Evolutionary conservation across 805 yeast species (phyloP), one percentile per base, ranked within the genome.

Genomic region (Candida maris): DNA sequence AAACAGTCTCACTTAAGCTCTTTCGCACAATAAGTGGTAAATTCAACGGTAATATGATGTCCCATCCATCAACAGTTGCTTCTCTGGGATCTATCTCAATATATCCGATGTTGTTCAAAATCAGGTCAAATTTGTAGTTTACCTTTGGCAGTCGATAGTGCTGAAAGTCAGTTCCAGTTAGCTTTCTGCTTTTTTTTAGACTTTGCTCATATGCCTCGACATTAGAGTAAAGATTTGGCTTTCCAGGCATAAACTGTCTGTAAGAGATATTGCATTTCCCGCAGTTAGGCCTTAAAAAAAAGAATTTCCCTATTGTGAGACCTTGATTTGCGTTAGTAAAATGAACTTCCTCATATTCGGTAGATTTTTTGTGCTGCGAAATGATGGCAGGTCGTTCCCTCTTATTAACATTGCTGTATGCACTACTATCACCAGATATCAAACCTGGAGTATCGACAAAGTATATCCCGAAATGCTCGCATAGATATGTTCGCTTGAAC

Each of bases 371-470:
- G 24, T 30, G 19, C 27, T 43, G 42, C 3, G 39, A 18, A 13
- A 32, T 18, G 9, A 43, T 3, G 7, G 24, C 4, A 2, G 34
- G 21, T 27, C 42, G 19, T 10, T 15, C 9, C 10, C 5, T 19
- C 22, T 22, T 23, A 10, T 30, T 26, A 8, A 49, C 7, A 15
- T 46, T 38, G 6, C 47, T 39, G 28, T 46, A 53, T 3, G 52
- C 43, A n/a, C 59, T 49, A 16, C 42, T 41, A 4, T 42, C 19
- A 17, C 38, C 41, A 3, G 54, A 46, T 4, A 50, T 32, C 36
- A 39, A 54, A 0, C 62, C 63, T 1, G 62, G 64, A 1, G 61
- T 54, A 33, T 59, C 64, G 6, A 56, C 41, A 3, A 56, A 15
- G 7, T 32, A 35, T 19, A 49, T 31, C 13, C 48, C 46, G 13